These are phyloP conservation scores for Daldinia sp. DNA, from an alignment of 2,329 filamentous ascomycete genomes.

Conservation along the genomic window DNA sequence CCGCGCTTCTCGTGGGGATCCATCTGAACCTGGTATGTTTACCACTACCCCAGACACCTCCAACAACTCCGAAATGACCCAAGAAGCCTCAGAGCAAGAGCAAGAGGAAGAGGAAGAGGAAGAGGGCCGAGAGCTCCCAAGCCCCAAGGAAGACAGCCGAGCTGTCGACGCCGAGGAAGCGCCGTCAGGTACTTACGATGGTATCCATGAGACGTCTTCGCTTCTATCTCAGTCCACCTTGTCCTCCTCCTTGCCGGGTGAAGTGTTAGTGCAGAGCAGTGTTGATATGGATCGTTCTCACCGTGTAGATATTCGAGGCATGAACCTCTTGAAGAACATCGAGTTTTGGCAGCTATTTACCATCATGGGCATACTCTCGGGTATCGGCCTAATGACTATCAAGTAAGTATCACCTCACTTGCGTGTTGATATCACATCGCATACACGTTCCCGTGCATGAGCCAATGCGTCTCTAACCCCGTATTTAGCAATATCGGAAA, in stretches of 20 bases:
- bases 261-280: slow-evolving; percentile 64
- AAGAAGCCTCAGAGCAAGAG: slow-evolving; percentile 40
- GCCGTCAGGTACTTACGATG: slow-evolving; percentile 42
- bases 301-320: slow-evolving; percentile 89
- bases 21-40: slow-evolving; percentile 73
- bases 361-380: slow-evolving; percentile 89
- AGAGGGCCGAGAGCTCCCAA: slow-evolving; percentile 32
- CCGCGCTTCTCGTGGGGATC: slow-evolving; percentile 51
- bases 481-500: slow-evolving; percentile 89
- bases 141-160: slow-evolving; percentile 27
- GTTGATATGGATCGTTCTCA: slow-evolving; percentile 78
- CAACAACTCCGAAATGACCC: slow-evolving; percentile 47
- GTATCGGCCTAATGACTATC: slow-evolving; percentile 97
- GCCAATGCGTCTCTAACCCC: not conserved
- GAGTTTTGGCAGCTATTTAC: slow-evolving; percentile 93
- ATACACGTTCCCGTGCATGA: not conserved
- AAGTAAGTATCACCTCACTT: slow-evolving; percentile 70
- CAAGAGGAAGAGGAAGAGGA: too few relatives aligned
- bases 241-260: slow-evolving; percentile 56
- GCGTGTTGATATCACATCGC: not conserved
- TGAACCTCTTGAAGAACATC: slow-evolving; percentile 72
- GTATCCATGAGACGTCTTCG: slow-evolving; percentile 79
- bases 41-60: slow-evolving; percentile 41
- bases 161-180: slow-evolving; percentile 37
- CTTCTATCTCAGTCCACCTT: slow-evolving; percentile 73